Evolutionary conservation across 2,329 filamentous ascomycete species (phyloP), one percentile per base, ranked within the genome.

Genomic region (Lecanosticta acicola): DNA sequence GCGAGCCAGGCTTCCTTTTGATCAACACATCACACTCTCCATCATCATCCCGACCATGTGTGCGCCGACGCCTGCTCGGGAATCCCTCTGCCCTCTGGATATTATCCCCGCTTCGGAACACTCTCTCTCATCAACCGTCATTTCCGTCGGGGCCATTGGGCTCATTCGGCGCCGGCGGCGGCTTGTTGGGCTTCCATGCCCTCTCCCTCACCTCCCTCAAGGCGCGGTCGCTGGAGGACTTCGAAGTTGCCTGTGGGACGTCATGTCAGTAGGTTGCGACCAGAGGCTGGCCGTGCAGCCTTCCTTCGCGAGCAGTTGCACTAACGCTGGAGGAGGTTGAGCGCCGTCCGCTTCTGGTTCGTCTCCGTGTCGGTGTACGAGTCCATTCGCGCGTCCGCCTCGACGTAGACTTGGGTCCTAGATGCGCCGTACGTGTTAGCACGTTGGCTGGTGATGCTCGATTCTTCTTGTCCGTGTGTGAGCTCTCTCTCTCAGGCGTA

Each of bases 241-340:
- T 78, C 73, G 42, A 78, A 60, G 55, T 61, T 68, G 55, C 63
- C 75, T 78, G 50, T 21, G 32, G 13, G 32, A 34, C 13, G 13
- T n/a, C 13, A 13, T 13, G n/a, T 14, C 17, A 34, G 13, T 16
- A 34, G 4, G 32, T 4, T 19, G 33, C 32, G 24, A 29, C 11
- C 24, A 29, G 24, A 29, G 24, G 13, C 26, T 19, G 35, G 3
- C 11, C 24, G 24, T 29, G 7, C 24, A 29, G 24, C 35, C 19
- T 17, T 35, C n/a, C n/a, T n/a, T n/a, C n/a, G n/a, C n/a, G n/a
- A n/a, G n/a, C 13, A 35, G 11, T 7, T 2, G n/a, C 17, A 76
- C 86, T 62, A 81, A 94, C 91, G 83, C 72, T 95, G 88, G 41
- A 84, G 68, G 59, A 97, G 74, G 68, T 74, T 90, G 61, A 96